A percentile compares a stretch with the other conserved stretches of the same genome.
Evolutionary conservation across 148 eudicot genomes (phyloP).

Genomic region (Fagopyrum tataricum): DNA sequence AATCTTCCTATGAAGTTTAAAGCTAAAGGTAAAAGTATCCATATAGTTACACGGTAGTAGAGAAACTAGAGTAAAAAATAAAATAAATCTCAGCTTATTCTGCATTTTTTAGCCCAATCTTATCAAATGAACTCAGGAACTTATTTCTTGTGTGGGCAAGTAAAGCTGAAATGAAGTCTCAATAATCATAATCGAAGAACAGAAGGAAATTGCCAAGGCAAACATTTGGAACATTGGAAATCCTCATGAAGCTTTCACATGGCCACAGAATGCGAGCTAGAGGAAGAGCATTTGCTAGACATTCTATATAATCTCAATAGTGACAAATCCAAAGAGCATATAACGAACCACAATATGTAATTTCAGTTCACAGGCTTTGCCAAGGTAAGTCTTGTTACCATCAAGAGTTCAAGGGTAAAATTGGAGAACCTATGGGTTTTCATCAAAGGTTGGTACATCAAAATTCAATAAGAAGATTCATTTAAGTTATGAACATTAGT

Average conservation of each 20-base stretch:
- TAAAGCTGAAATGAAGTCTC: neutral
- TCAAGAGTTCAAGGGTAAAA: neutral
- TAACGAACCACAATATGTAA: neutral
- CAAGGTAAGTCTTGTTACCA: neutral
- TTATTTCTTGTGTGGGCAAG: neutral
- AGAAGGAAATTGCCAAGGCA: neutral
- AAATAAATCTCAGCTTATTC: neutral
- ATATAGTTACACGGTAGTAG: neutral
- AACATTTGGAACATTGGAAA: neutral
- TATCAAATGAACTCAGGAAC: neutral
- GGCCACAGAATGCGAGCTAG: neutral
- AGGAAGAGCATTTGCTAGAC: no score
- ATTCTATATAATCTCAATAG: neutral
- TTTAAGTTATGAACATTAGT: neutral
- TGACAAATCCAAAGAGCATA: neutral
- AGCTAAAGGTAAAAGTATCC: neutral
- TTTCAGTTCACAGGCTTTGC: neutral
- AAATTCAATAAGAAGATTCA: neutral
- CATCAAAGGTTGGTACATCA: neutral
- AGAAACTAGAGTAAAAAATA: neutral
- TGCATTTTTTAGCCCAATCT: neutral
- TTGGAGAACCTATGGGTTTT: neutral
- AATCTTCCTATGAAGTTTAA: neutral
- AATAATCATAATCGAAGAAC: neutral
- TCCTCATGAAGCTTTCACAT: neutral